Percentiles rank a stretch among this genome's conserved stretches.
These are phyloP conservation scores for Coniochaeta ligniaria DNA, from an alignment of 2,329 filamentous ascomycete species.

Conservation along the genomic window DNA sequence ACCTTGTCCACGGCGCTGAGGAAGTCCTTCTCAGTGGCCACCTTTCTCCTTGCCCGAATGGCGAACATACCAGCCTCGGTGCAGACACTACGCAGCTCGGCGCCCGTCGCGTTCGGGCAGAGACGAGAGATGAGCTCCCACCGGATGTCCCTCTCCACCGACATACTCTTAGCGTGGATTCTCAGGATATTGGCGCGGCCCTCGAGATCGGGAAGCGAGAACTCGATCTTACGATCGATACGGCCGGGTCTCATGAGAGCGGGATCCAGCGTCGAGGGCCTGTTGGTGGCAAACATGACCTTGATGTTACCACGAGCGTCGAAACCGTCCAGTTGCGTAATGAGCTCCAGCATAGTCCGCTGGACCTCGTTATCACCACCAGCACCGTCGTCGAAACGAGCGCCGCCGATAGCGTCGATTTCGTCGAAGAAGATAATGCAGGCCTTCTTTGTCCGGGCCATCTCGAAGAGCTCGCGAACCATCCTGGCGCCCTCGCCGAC, in stretches of 20 bases:
- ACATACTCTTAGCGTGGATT: slow-evolving; percentile 99
- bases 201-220: slow-evolving; percentile 93
- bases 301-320: slow-evolving; percentile 97
- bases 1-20: slow-evolving; percentile 97
- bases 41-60: slow-evolving; percentile 89
- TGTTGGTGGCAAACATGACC: slow-evolving; percentile 98
- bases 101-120: slow-evolving; percentile 95
- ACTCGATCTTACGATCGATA: slow-evolving; percentile 99
- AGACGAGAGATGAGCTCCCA: slow-evolving; percentile 98
- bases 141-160: slow-evolving; percentile 94
- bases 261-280: slow-evolving; percentile 92
- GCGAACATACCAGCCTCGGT: slow-evolving; percentile 99
- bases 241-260: slow-evolving; percentile 93
- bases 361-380: slow-evolving; percentile 98
- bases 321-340: slow-evolving; percentile 94
- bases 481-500: slow-evolving; percentile 97
- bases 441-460: slow-evolving; percentile 98
- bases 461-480: slow-evolving; percentile 98
- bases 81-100: slow-evolving; percentile 90
- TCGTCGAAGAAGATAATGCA: slow-evolving; percentile 99
- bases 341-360: slow-evolving; percentile 94
- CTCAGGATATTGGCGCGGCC: slow-evolving; percentile 95
- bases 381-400: slow-evolving; percentile 92
- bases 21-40: slow-evolving; percentile 98
- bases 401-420: slow-evolving; percentile 92